A percentile compares a stretch with the other conserved stretches of the same genome.
Conservation (phyloP, 768 basidiomycete species). For the Tricholoma sp. region DNA sequence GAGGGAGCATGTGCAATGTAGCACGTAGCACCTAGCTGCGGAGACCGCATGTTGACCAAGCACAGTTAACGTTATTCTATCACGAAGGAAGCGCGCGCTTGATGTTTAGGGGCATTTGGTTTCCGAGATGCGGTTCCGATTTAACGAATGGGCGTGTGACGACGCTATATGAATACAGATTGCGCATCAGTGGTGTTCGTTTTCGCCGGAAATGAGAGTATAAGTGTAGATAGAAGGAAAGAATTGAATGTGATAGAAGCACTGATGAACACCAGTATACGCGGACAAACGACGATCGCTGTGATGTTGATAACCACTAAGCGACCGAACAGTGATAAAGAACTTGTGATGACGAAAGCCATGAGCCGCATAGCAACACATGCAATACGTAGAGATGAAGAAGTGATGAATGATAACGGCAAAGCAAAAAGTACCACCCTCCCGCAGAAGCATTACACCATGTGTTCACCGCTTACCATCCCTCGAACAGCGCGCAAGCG, state of each 20-base stretch:
- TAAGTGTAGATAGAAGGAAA: slow-evolving; percentile 10
- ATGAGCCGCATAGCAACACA: not conserved
- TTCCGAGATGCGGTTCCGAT: slow-evolving; percentile 46
- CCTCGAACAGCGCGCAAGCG: not conserved
- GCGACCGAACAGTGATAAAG: not conserved
- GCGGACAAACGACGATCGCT: not conserved
- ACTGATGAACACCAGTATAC: slow-evolving; percentile 5
- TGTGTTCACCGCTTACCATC: not conserved
- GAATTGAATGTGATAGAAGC: slow-evolving; percentile 7
- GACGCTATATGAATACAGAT: slow-evolving; percentile 28
- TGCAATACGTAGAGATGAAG: not conserved
- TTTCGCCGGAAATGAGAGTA: slow-evolving; percentile 4
- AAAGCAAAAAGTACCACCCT: not conserved
- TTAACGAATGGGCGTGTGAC: slow-evolving; percentile 56
- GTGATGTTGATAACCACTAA: not conserved
- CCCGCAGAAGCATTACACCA: not conserved
- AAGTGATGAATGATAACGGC: not conserved
- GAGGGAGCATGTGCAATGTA: not conserved
- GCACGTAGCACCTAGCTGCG: not conserved
- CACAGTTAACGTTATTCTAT: not conserved
- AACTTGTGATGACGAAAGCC: not conserved
- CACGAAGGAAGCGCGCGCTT: slow-evolving; percentile 19
- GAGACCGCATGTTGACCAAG: not conserved
- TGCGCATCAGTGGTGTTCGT: not conserved
- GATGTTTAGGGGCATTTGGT: slow-evolving; percentile 57